Percentiles rank a stretch among this genome's conserved stretches.
These are phyloP conservation scores for Boletus fagicola DNA, from an alignment of 768 basidiomycete genomes.

Conservation along the genomic window DNA sequence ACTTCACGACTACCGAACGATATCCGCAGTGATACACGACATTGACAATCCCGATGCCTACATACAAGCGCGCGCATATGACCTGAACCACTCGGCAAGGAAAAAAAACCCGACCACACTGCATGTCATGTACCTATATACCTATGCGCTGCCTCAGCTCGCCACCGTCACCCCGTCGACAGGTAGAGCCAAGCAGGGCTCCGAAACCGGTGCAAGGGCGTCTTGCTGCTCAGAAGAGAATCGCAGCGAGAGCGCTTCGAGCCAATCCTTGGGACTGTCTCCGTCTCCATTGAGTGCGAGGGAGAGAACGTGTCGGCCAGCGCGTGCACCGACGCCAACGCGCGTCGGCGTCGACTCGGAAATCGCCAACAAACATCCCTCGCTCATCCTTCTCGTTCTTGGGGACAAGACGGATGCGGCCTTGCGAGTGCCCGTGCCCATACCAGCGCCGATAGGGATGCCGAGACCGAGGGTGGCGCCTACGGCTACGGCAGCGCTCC, in stretches of 20 bases:
- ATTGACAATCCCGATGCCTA: background rate
- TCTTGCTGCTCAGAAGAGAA: constrained; percentile 4
- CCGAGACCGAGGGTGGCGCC: background rate
- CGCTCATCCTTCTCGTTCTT: constrained; percentile 15
- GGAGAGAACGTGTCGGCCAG: constrained; percentile 6
- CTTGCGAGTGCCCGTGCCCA: background rate
- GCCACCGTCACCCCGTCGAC: background rate
- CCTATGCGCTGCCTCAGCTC: background rate
- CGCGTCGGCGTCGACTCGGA: constrained; percentile 19
- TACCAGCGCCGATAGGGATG: background rate
- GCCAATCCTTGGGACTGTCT: constrained; percentile 13
- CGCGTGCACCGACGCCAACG: constrained; percentile 2
- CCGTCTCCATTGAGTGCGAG: constrained; percentile 8
- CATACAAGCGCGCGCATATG: background rate
- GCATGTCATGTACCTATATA: background rate
- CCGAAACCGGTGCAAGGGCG: background rate
- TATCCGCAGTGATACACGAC: background rate
- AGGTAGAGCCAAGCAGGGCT: background rate
- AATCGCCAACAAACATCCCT: constrained; percentile 19
- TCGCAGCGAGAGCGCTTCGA: constrained; percentile 19
- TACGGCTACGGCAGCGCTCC: background rate
- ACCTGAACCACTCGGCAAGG: background rate
- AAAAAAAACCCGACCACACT: background rate
- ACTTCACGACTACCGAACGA: background rate
- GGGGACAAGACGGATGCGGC: background rate